Evolutionary conservation across 768 basidiomycete species (phyloP).

Genomic region (Leucosporidium yakuticum): DNA sequence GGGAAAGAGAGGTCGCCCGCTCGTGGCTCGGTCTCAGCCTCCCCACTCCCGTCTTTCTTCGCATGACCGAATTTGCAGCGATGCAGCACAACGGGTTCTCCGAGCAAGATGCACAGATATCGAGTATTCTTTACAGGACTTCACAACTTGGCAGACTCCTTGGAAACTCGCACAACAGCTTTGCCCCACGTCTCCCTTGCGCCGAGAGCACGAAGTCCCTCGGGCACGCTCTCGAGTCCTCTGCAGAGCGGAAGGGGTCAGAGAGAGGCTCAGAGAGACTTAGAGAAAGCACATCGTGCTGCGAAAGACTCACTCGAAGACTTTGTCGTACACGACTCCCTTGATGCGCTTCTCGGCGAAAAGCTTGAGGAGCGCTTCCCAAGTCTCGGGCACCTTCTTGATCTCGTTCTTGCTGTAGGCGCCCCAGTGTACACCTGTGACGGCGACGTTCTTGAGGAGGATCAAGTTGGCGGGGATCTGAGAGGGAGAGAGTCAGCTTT

Average conservation of each 20-base stretch:
- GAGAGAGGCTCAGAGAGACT: neutral
- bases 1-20: too few species aligned
- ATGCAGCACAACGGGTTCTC: too few species aligned
- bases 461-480: slow-evolving; percentile 73
- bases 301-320: slow-evolving; percentile 48
- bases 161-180: slow-evolving; percentile 57
- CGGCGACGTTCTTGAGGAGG: slow-evolving; percentile 74
- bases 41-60: too few species aligned
- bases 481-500: too few species aligned
- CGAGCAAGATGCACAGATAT: too few species aligned
- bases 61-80: too few species aligned
- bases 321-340: slow-evolving; percentile 63
- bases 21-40: too few species aligned
- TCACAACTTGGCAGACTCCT: neutral
- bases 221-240: slow-evolving; percentile 59
- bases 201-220: slow-evolving; percentile 71
- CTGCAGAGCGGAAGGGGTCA: slow-evolving; percentile 2
- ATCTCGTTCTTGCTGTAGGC: slow-evolving; percentile 54
- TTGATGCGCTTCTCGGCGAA: slow-evolving; percentile 59
- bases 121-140: neutral
- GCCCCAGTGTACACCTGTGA: slow-evolving; percentile 76
- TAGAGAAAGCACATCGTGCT: too few species aligned
- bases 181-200: slow-evolving; percentile 89
- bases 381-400: slow-evolving; percentile 59
- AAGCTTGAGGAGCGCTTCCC: slow-evolving; percentile 67